phyloP scores from a whole-genome alignment of 2,329 filamentous ascomycete genomes.

The Penicillium palitans region DNA sequence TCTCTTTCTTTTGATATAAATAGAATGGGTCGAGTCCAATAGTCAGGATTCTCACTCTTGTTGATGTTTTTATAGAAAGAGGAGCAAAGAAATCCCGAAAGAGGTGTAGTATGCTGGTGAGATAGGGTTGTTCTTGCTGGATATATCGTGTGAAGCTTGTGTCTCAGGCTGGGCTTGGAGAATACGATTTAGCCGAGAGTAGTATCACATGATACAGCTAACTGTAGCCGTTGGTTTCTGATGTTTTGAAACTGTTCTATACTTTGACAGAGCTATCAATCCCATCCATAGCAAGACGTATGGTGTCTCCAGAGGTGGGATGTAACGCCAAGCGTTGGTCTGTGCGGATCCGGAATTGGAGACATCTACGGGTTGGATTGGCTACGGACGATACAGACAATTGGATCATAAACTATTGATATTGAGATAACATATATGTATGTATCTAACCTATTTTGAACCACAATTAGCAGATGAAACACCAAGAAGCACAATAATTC shows the following conservation, averaged over 20 bases:
- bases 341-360: conserved; percentile 23
- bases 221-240: not conserved
- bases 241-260: not conserved
- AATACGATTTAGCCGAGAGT: not conserved
- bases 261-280: not conserved
- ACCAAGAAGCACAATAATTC: conserved; percentile 1
- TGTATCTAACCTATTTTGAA: conserved; percentile 5
- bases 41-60: no score
- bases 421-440: conserved; percentile 8
- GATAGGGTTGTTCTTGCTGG: not conserved
- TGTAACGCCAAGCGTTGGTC: conserved; percentile 39
- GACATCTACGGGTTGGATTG: not conserved
- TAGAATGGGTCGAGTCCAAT: not conserved
- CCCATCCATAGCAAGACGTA: not conserved
- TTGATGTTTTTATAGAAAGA: not conserved
- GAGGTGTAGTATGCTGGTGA: not conserved
- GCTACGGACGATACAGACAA: not conserved
- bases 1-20: not conserved
- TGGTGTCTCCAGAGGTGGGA: conserved; percentile 15
- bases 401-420: not conserved
- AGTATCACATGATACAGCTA: not conserved
- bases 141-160: conserved; percentile 4
- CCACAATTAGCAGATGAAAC: conserved; percentile 11
- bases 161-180: no score
- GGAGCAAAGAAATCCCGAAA: no score